Conservation (phyloP, 768 basidiomycete species). For the Lactarius sp. region DNA sequence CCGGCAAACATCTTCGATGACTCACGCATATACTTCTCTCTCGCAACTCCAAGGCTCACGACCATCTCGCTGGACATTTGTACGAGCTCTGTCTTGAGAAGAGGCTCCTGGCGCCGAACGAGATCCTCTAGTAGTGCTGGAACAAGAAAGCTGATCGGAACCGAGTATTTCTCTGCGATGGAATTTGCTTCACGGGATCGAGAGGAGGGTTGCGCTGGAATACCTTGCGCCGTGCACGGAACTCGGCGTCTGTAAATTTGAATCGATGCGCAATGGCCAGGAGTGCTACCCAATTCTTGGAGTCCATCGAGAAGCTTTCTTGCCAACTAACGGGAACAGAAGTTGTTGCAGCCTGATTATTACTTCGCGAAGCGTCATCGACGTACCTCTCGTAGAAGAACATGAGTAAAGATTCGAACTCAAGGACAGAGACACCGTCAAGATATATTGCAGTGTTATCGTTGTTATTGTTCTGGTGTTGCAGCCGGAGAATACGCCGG, state of each 20-base stretch:
- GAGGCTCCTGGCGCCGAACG: neutral
- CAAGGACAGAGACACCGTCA: neutral
- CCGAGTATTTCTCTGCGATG: neutral
- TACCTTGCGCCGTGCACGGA: constrained; percentile 9
- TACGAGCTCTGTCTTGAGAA: neutral
- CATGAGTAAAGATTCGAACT: neutral
- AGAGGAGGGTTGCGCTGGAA: neutral
- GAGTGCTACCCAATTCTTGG: neutral
- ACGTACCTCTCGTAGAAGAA: constrained; percentile 4
- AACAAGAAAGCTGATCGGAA: neutral
- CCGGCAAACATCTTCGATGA: neutral
- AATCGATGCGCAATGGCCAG: constrained; percentile 1
- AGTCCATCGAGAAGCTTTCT: constrained; percentile 1
- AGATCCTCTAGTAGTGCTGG: constrained; percentile 1
- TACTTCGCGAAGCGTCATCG: neutral
- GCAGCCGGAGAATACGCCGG: neutral
- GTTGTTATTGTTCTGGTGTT: neutral
- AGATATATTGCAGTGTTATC: neutral
- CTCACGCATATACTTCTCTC: neutral
- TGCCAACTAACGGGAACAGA: neutral
- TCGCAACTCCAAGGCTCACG: neutral
- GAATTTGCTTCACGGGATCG: neutral
- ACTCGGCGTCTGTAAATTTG: constrained; percentile 5
- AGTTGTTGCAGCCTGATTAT: neutral
- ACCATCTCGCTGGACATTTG: neutral